These are phyloP conservation scores for Cyclospora cayetanensis DNA, from an alignment of 169 alveolate species.

Conservation along the genomic window DNA sequence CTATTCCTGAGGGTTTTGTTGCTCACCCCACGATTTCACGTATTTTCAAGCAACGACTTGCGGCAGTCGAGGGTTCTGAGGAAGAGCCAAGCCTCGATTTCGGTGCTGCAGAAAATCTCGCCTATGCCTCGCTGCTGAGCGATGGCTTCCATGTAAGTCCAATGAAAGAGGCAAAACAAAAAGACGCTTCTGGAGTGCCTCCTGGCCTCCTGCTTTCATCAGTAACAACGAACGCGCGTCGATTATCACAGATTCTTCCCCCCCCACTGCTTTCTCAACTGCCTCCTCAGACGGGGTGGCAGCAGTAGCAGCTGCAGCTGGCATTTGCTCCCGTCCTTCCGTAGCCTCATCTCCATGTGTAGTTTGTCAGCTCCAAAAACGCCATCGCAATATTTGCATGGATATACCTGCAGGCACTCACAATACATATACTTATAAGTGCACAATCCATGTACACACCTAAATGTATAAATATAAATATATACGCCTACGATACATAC, in stretches of 20 bases:
- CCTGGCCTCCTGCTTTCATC: neutral
- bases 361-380: too few species aligned
- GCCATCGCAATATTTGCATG: too few species aligned
- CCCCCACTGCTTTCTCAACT: too few species aligned
- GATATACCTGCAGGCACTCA: neutral
- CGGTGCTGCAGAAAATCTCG: slow-evolving; percentile 94
- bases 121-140: slow-evolving; percentile 91
- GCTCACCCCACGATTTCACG: slow-evolving; percentile 91
- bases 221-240: too few species aligned
- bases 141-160: slow-evolving; percentile 89
- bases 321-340: too few species aligned
- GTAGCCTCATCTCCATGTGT: too few species aligned
- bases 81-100: slow-evolving; percentile 86
- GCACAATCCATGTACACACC: too few species aligned
- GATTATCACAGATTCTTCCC: too few species aligned
- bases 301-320: too few species aligned
- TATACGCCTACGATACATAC: neutral
- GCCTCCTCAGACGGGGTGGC: too few species aligned
- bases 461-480: neutral
- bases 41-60: slow-evolving; percentile 87
- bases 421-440: neutral
- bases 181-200: neutral
- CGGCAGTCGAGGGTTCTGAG: slow-evolving; percentile 84
- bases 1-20: slow-evolving; percentile 88
- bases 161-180: neutral